Conservation (phyloP, 768 basidiomycete genomes). For the Trametes coccinea region DNA sequence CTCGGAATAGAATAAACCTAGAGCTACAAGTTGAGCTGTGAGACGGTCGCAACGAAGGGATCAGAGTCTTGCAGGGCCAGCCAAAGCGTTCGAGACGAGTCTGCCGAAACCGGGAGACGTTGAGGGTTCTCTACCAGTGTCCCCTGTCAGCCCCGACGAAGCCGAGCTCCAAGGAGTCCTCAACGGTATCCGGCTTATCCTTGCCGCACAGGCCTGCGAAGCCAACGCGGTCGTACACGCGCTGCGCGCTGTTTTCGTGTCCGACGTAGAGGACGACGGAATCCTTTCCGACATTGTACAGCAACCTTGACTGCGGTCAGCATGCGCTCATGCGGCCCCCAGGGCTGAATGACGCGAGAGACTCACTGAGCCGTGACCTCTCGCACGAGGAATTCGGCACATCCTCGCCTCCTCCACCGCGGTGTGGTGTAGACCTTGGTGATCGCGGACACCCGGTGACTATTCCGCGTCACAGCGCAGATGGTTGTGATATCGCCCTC, state of each 20-base stretch:
- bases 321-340: not conserved
- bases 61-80: constrained; percentile 4
- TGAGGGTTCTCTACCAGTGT: constrained; percentile 45
- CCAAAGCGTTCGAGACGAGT: not conserved
- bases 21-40: constrained; percentile 19
- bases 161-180: constrained; percentile 55
- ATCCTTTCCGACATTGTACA: constrained; percentile 45
- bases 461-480: constrained; percentile 58
- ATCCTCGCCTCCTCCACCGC: constrained; percentile 45
- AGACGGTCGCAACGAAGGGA: not conserved
- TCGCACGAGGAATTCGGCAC: constrained; percentile 53
- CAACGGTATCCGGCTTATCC: constrained; percentile 41
- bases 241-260: constrained; percentile 48
- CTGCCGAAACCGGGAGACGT: not conserved
- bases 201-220: constrained; percentile 47
- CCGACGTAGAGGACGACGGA: constrained; percentile 57
- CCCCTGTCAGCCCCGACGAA: constrained; percentile 49
- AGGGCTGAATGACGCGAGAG: not conserved
- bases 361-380: constrained; percentile 46
- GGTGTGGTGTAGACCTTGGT: constrained; percentile 59
- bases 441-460: constrained; percentile 50
- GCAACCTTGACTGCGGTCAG: constrained; percentile 36
- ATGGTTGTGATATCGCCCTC: constrained; percentile 45
- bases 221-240: constrained; percentile 55
- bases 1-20: constrained; percentile 21